Percentiles rank a stretch among this genome's conserved stretches.
These are phyloP conservation scores for Arthrobotrys sphaeroides DNA, from an alignment of 2,329 filamentous ascomycete species.

Conservation along the genomic window DNA sequence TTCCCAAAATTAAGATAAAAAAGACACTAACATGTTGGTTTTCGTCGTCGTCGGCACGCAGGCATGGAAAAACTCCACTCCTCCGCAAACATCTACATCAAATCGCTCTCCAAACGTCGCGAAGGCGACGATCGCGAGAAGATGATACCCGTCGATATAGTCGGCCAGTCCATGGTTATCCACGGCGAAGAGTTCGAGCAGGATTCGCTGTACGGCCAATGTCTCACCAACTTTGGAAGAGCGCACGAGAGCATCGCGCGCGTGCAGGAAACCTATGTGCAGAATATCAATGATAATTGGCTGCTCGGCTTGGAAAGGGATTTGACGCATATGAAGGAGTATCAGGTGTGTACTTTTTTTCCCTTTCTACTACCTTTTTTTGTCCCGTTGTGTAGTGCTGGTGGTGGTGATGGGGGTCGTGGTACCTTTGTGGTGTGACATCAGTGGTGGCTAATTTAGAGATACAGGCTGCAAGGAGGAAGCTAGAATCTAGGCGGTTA, in stretches of 20 bases:
- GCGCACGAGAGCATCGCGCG: conserved; percentile 88
- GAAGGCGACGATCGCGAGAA: conserved; percentile 91
- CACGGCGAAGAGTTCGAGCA: conserved; percentile 93
- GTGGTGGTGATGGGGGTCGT: neutral
- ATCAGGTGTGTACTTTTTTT: conserved; percentile 72
- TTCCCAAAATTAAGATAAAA: neutral
- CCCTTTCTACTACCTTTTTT: neutral
- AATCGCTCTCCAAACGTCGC: conserved; percentile 83
- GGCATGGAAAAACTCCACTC: conserved; percentile 90
- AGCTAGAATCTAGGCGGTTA: conserved; percentile 86
- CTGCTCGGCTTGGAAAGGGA: conserved; percentile 90
- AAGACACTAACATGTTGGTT: neutral
- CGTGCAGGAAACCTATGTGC: conserved; percentile 83
- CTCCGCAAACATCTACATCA: conserved; percentile 85
- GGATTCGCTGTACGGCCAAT: conserved; percentile 90
- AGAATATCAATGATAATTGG: conserved; percentile 82
- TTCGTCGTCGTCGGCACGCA: no score
- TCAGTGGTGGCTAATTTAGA: conserved; percentile 51
- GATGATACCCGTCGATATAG: conserved; percentile 77
- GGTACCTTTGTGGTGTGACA: conserved; percentile 19
- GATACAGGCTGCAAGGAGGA: conserved; percentile 80
- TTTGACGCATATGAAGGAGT: conserved; percentile 95
- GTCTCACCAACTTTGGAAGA: conserved; percentile 81
- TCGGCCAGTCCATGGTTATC: conserved; percentile 84
- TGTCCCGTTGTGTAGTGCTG: neutral